These are phyloP conservation scores for Kuraishia ogatae DNA, from an alignment of 805 yeast genomes.

Conservation along the genomic window DNA sequence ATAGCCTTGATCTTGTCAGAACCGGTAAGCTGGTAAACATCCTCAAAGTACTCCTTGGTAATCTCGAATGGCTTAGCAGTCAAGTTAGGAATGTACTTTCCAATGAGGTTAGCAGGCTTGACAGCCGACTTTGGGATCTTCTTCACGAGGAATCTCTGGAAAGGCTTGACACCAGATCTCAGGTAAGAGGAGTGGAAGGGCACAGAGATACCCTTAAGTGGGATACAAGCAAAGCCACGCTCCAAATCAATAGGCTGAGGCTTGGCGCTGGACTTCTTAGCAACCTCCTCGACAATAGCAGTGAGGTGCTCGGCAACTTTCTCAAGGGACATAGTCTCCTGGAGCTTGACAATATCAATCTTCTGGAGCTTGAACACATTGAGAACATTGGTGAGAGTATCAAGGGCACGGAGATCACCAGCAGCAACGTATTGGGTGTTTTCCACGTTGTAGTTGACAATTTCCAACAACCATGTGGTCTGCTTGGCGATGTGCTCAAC, in stretches of 20 bases:
- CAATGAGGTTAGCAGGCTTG: constrained; percentile 86
- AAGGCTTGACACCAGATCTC: constrained; percentile 97
- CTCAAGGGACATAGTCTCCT: constrained; percentile 74
- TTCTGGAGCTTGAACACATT: constrained; percentile 91
- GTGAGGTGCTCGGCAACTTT: constrained; percentile 81
- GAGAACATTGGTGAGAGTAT: constrained; percentile 85
- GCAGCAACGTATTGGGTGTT: constrained; percentile 98
- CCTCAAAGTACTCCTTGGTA: constrained; percentile 95
- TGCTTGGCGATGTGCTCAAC: constrained; percentile 78
- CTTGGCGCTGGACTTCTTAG: constrained; percentile 74
- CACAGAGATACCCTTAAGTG: constrained; percentile 97
- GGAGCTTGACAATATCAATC: constrained; percentile 84
- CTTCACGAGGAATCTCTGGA: constrained; percentile 94
- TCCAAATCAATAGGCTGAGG: constrained; percentile 96
- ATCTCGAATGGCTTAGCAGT: constrained; percentile 96
- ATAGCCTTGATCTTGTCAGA: constrained; percentile 86
- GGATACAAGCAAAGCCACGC: constrained; percentile 97
- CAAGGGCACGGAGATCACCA: constrained; percentile 95
- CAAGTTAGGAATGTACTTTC: constrained; percentile 96
- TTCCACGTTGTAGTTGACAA: constrained; percentile 97
- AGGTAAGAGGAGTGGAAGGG: constrained; percentile 99
- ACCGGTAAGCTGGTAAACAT: constrained; percentile 85
- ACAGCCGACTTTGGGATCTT: constrained; percentile 93
- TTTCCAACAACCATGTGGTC: constrained; percentile 93
- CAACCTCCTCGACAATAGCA: constrained; percentile 81